Base-by-base conservation (phyloP, 1,284 basidiomycete species). In the Boletus putidus region DNA sequence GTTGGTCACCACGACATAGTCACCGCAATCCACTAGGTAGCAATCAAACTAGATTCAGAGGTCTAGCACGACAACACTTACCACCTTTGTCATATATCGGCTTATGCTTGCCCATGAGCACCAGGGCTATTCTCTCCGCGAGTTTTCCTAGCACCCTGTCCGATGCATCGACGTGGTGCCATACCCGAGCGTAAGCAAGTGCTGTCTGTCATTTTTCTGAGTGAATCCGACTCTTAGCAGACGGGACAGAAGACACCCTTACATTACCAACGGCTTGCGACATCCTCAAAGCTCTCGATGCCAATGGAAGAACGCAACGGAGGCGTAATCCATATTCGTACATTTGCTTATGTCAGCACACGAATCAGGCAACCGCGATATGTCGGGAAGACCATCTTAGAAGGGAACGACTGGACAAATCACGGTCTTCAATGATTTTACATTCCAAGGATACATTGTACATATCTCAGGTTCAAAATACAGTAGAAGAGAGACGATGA, bases 81-180 rank as follows among this genome's bases (percentile, higher is more conserved):
- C 94, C 86, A 66, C 88, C 83, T 25, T 92, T 94, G 76, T 98
- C 94, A 68, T 94, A 98, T 52, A 97, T 93, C 21, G 97, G 96
- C 75, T 99, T 99, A 77, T 99, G 94, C 79, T 99, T 99, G 73
- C 97, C 97, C 96, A 98, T 98, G 56, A 99, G 82, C 29, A 94
- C 92, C 58, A 92, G 85, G 1, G 97, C 97, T 70, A 99, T 97
- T 47, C 93, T 86, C 68, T 92, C 89, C 9, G 96, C 95, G 9
- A 98, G 84, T 77, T 95, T 93, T 70, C 96, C 97, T 20, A 99
- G 82, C 21, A 96, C 81, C 45, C 96, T 87, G 67, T 94, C 91
- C 27, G 89, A 85, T 18, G 96, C 96, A 66, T 96, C 91, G 62
- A 96, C 92, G 64, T 94, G 92, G 75, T 98, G 95, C 97, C 96